These are phyloP conservation scores for Pseudogymnoascus sp. DNA, from an alignment of 2,329 filamentous ascomycete genomes.

Conservation along the genomic window DNA sequence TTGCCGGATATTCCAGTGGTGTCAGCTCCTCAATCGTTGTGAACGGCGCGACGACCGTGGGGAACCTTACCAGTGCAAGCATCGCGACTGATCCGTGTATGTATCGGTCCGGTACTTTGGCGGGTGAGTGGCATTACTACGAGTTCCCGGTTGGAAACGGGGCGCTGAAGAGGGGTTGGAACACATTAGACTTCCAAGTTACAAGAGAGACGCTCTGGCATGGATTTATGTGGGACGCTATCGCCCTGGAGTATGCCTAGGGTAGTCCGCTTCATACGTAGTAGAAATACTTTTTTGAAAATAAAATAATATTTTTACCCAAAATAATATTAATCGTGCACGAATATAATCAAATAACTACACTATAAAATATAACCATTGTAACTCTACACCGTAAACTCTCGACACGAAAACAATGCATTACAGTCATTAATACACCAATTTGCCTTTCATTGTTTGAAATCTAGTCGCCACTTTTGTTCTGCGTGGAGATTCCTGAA, in stretches of 20 bases:
- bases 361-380: background rate
- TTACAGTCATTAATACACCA: background rate
- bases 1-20: slow-evolving; percentile 23
- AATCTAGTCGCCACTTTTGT: background rate
- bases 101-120: slow-evolving; percentile 35
- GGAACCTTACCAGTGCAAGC: slow-evolving; percentile 29
- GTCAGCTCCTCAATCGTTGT: slow-evolving; percentile 30
- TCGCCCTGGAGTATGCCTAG: slow-evolving; percentile 30
- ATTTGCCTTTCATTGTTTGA: background rate
- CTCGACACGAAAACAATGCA: background rate
- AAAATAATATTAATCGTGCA: background rate
- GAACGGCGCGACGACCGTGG: slow-evolving; percentile 28
- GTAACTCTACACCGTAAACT: background rate
- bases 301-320: background rate
- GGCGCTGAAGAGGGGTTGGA: slow-evolving; percentile 29
- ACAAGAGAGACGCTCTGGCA: slow-evolving; percentile 30
- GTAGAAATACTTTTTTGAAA: background rate
- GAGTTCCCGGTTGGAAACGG: slow-evolving; percentile 30
- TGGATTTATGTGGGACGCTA: slow-evolving; percentile 37
- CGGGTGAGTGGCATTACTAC: slow-evolving; percentile 36
- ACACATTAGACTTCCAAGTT: slow-evolving; percentile 32
- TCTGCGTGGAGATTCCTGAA: background rate
- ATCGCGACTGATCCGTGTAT: slow-evolving; percentile 35
- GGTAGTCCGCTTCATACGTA: background rate
- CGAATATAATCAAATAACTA: background rate